These are phyloP conservation scores for Phoma herbarum DNA, from an alignment of 2,329 filamentous ascomycete species.

Conservation along the genomic window DNA sequence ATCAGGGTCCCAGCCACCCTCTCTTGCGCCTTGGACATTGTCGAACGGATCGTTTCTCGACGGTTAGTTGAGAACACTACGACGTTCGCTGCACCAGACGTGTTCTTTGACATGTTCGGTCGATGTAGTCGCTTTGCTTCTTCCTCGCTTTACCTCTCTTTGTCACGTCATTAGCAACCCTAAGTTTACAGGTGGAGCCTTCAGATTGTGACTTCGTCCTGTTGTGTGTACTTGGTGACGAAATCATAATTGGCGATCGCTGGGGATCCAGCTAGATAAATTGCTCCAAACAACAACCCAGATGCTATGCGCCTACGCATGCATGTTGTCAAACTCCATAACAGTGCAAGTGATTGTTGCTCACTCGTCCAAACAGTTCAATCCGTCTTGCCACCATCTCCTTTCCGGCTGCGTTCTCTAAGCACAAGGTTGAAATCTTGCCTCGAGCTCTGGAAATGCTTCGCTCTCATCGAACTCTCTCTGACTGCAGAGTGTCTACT, in stretches of 20 bases:
- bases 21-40: neutral
- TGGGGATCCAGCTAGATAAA: neutral
- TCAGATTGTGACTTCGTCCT: neutral
- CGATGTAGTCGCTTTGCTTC: neutral
- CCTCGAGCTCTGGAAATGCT: constrained; percentile 46
- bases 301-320: constrained; percentile 1
- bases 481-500: constrained; percentile 26
- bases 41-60: neutral
- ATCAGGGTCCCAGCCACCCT: too few relatives aligned
- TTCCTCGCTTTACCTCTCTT: neutral
- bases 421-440: constrained; percentile 43
- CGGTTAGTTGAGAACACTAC: neutral
- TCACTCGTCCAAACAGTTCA: constrained; percentile 21
- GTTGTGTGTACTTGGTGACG: neutral
- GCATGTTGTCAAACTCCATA: neutral
- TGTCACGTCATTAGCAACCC: neutral
- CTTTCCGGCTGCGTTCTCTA: constrained; percentile 39
- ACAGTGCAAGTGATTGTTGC: neutral
- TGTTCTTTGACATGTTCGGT: neutral
- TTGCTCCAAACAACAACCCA: neutral
- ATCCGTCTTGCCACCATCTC: constrained; percentile 41
- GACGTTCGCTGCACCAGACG: neutral
- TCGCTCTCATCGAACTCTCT: constrained; percentile 6
- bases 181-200: neutral
- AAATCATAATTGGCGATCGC: neutral